These are phyloP conservation scores for Phytophthora citrophthora DNA, from an alignment of 352 stramenopile species.

Conservation along the genomic window DNA sequence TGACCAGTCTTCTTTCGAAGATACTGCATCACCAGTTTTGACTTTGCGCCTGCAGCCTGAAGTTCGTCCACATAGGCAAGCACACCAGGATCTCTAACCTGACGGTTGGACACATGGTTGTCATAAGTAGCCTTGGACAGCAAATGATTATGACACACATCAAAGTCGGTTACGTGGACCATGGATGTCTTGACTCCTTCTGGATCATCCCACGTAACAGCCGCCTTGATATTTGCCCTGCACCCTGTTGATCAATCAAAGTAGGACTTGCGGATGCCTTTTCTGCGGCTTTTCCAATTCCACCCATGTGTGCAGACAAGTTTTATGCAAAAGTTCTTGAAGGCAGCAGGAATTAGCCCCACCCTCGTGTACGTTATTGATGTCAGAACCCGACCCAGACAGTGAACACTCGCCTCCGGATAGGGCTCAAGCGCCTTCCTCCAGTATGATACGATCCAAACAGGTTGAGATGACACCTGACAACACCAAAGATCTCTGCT, in stretches of 20 bases:
- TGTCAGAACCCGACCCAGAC: too few species aligned
- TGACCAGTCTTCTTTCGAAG: slow-evolving; percentile 4
- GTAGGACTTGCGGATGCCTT: not conserved
- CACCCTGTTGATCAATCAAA: slow-evolving; percentile 8
- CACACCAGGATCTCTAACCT: not conserved
- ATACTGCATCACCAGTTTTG: slow-evolving; percentile 8
- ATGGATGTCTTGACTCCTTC: not conserved
- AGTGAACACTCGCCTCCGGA: too few species aligned
- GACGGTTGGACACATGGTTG: slow-evolving; percentile 2
- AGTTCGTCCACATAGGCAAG: slow-evolving; percentile 8
- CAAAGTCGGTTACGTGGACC: slow-evolving; percentile 2
- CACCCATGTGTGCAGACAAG: slow-evolving; percentile 10
- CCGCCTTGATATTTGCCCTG: slow-evolving; percentile 9
- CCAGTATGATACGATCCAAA: too few species aligned
- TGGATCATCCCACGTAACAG: not conserved
- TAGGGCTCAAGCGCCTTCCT: too few species aligned
- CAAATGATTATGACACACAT: slow-evolving; percentile 4
- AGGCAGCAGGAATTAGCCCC: not conserved
- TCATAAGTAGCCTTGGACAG: not conserved
- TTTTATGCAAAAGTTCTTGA: slow-evolving; percentile 17
- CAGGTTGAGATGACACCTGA: too few species aligned
- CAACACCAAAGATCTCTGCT: too few species aligned
- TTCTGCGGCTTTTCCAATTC: not conserved
- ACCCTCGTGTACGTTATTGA: too few species aligned
- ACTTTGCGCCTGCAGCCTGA: slow-evolving; percentile 4